Base-by-base conservation (phyloP, 768 basidiomycete genomes). In the Albatrellus ellisii region DNA sequence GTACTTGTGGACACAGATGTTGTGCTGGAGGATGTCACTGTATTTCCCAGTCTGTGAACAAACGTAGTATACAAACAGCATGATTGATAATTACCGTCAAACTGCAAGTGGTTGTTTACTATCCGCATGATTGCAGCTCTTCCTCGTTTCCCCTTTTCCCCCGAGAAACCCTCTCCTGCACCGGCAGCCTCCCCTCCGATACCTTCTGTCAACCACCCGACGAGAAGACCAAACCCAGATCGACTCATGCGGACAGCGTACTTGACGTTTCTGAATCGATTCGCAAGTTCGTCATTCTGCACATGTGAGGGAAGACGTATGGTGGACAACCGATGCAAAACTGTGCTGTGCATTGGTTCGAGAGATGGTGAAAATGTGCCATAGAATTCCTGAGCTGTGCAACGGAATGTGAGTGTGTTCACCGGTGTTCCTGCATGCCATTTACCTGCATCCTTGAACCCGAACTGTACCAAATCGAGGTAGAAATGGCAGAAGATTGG, bases 401-500 rank as follows among this genome's bases (percentile, higher is more conserved):
- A 38, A 22, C 25, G 39, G 33, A 49, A 48, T 46, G 43, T 45
- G 50, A 44, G 37, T 40, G 41, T 9, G 6, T 10, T 20, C 39
- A 43, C 46, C 15, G 32, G 21, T n/a, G 20, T 27, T 8, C 41
- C 21, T n/a, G 9, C 18, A 5, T 6, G 20, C 37, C 37, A 62
- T 79, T 48, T 56, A 83, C 92, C 92, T 49, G 91, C 84, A 56
- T 88, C 84, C 55, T 84, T 80, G 60, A 86, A 89, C 8, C 88
- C 90, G 39, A 80, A 77, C 52, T 90, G 81, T 36, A 98, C 78
- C 37, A 99, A 72, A 58, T 97, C 94, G 24, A 99, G 69, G 59
- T 94, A 97, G 57, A 97, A 97, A 61, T 99, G 90, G 38, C 86
- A 89, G 57, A 97, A 98, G 47, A 99, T 85, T 2, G 95, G 95